Base-by-base conservation (phyloP, 192 early-diverging fungal genomes). In the Backusella tarrabulga region DNA sequence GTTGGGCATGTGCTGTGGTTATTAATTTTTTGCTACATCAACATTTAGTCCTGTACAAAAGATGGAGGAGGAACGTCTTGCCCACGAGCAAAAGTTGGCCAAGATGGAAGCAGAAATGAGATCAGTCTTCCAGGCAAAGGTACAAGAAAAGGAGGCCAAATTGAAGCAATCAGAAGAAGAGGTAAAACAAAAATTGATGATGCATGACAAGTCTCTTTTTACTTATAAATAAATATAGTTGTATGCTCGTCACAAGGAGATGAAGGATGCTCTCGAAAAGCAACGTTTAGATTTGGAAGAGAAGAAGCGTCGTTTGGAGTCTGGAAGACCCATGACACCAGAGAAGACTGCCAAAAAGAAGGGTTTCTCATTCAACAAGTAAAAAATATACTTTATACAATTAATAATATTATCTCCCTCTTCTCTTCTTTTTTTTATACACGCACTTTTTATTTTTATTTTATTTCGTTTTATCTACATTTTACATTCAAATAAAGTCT, bases 71-170 rank as follows among this genome's bases (percentile, higher is more conserved):
- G 97, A 99, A 87, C 92, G 92, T 71, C 83, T 90, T 29, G 87
- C 95, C 36, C 98, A 99, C 77, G 97, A 99, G 85, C 91, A 90
- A 78, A 98, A 98, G 87, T 90, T 99, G 90, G 91, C 93, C 70
- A 98, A 98, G 90, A 98, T 99, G 98, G 97, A 99, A 85, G 90
- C 92, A 40, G 98, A 99, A 85, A 99, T 99, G 98, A 95, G 96
- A 83, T 89, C 92, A 40, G 98, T 99, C 68, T 99, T 99, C 93
- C 95, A 97, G 83, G 95, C 96, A 74, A 99, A 99, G 91, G 98
- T 99, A 8, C 94, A 97, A 73, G 98, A 99, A 87, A 98, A 98
- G 90, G 98, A 99, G 83, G 86, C 95, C 82, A 99, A 99, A 87
- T 89, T 99, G 74, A 99, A 97, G 87, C 97, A 97, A 83, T 93